Evolutionary conservation across 2,329 filamentous ascomycete genomes (phyloP), one percentile per base, ranked within the genome.

Genomic region (Sporothrix humicola): DNA sequence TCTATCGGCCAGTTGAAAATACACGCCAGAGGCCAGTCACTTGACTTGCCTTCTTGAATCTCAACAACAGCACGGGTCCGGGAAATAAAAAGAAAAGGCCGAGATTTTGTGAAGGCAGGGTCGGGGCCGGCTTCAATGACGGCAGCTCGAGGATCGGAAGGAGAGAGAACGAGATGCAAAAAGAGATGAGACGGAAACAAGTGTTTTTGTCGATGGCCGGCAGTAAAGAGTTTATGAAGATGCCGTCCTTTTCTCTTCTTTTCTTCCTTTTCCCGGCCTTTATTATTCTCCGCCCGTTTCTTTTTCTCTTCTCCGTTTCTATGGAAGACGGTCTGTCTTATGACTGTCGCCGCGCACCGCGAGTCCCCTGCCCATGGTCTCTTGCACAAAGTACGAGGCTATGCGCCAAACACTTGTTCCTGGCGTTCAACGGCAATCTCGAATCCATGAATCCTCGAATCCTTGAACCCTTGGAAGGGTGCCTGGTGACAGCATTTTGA

Each of bases 41-140:
- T 23, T 23, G 23, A 68, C 46, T 68, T 46, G 17, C 44, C 44
- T 68, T 50, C 44, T 50, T 68, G 63, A 13, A 50, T 68, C 44
- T 26, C 44, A 23, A 48, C 61, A 26, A 66, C 3, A 15, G 20
- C 31, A 37, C 31, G 31, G 31, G 5, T 37, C 31, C 4, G 31
- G 31, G 7, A 5, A 5, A 37, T 1, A 37, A 37, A 5, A 37
- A 2, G 31, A 7, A 37, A 5, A 37, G 1, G 7, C 5, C 31
- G 31, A 7, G 31, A 6, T 1, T 7, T 37, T 2, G 31, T 37
- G 2, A 37, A 37, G 4, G 31, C 31, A 2, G 31, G 31, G 31
- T 37, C 31, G 31, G 31, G 4, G 7, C 31, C 31, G 31, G 4
- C 31, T 37, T 37, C 31, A 37, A 2, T 37, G 31, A 15, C 3